A percentile compares a stretch with the other conserved stretches of the same genome.
Conservation (phyloP, 768 basidiomycete species). For the Termitomyces sp. region DNA sequence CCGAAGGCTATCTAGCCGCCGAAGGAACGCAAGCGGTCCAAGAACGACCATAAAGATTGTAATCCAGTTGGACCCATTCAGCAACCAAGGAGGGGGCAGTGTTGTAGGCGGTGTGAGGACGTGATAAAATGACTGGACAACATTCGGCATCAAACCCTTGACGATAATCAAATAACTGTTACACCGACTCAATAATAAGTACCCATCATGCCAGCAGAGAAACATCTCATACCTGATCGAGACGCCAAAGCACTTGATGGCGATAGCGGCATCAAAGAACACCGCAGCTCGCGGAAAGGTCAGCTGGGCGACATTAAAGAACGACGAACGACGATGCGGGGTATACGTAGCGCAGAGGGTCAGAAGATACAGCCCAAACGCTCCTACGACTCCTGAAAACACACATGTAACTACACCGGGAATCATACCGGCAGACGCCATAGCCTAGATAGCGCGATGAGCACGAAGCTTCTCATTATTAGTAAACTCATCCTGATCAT, state of each 20-base stretch:
- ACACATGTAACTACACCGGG: conserved; percentile 88
- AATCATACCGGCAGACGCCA: conserved; percentile 87
- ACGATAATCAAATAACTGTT: conserved; percentile 85
- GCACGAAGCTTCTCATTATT: not conserved
- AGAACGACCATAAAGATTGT: conserved; percentile 71
- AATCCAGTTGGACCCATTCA: conserved; percentile 83
- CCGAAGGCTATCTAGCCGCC: conserved; percentile 79
- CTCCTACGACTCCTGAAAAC: conserved; percentile 72
- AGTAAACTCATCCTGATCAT: not conserved
- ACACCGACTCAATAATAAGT: not conserved
- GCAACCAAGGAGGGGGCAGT: conserved; percentile 71
- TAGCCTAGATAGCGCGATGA: conserved; percentile 53
- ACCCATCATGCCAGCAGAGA: not conserved
- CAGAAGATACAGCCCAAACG: conserved; percentile 87
- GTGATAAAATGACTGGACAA: conserved; percentile 79
- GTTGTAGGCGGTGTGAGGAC: conserved; percentile 62
- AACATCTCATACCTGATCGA: conserved; percentile 69
- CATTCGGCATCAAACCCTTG: conserved; percentile 91
- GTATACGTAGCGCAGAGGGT: conserved; percentile 78
- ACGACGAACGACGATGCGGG: conserved; percentile 73
- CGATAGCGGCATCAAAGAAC: conserved; percentile 93
- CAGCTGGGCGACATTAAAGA: conserved; percentile 78
- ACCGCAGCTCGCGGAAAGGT: conserved; percentile 87
- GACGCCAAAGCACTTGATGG: conserved; percentile 96
- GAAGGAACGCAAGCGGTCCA: conserved; percentile 80